Evolutionary conservation across 129 eudicot genomes (phyloP).

Genomic region (carrot (Daucus carota)): DNA sequence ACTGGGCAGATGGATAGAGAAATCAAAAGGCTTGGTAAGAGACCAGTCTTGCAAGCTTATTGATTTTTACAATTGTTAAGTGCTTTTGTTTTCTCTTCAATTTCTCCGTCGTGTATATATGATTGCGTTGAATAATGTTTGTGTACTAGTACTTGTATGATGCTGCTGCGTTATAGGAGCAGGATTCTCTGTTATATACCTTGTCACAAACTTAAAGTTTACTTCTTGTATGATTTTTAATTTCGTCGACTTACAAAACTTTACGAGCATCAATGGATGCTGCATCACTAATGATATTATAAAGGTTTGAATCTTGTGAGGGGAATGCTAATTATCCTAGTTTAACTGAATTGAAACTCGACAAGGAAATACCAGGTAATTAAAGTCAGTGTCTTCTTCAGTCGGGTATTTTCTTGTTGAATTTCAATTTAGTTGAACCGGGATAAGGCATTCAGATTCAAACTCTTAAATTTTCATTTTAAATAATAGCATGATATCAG

Average conservation of each 20-base stretch:
- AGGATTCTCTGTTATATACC: too few relatives aligned
- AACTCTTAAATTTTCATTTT: background rate
- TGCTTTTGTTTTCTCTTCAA: constrained; percentile 15
- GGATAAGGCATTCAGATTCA: background rate
- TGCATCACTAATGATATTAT: too few relatives aligned
- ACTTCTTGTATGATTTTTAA: too few relatives aligned
- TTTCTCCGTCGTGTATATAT: background rate
- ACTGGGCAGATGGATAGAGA: constrained; percentile 97
- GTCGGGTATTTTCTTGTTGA: background rate
- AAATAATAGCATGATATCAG: background rate
- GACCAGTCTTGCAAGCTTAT: constrained; percentile 62
- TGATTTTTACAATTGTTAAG: constrained; percentile 29
- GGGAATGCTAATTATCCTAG: background rate
- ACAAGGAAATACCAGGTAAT: background rate
- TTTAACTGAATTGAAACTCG: background rate
- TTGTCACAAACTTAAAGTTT: too few relatives aligned
- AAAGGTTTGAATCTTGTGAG: too few relatives aligned
- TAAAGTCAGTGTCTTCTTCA: background rate
- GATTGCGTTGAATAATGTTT: too few relatives aligned
- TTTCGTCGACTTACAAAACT: too few relatives aligned
- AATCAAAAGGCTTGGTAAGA: constrained; percentile 93
- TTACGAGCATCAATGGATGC: too few relatives aligned
- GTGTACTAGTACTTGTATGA: too few relatives aligned
- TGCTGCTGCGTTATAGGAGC: too few relatives aligned
- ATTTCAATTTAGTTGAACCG: background rate